Evolutionary conservation across 2,329 filamentous ascomycete genomes (phyloP).

Genomic region (Xylariaceae sp.): DNA sequence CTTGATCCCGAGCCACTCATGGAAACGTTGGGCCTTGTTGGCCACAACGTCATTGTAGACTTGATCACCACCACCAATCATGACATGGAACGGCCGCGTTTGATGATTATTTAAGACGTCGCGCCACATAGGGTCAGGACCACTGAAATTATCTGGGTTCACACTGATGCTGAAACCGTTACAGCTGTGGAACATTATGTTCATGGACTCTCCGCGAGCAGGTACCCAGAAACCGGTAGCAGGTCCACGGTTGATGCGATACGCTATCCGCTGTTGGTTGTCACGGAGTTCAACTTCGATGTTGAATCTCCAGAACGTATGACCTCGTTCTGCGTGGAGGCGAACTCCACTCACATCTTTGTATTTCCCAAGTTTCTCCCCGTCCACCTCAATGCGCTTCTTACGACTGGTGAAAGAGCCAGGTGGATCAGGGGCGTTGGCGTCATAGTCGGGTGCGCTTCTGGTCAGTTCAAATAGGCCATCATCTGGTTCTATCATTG

Average conservation of each 20-base stretch:
- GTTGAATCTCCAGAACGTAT: conserved; percentile 97
- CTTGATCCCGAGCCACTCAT: conserved; percentile 82
- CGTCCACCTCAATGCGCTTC: conserved; percentile 67
- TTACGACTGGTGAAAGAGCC: conserved; percentile 61
- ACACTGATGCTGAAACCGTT: conserved; percentile 90
- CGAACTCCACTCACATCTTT: conserved; percentile 83
- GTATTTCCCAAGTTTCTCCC: conserved; percentile 81
- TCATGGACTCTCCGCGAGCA: conserved; percentile 84
- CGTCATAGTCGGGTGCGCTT: conserved; percentile 57
- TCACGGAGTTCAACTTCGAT: conserved; percentile 86
- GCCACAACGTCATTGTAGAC: conserved; percentile 92
- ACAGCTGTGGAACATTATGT: conserved; percentile 98
- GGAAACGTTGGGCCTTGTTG: conserved; percentile 76
- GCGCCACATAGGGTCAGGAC: conserved; percentile 95
- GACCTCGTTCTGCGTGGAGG: conserved; percentile 82
- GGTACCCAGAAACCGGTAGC: conserved; percentile 95
- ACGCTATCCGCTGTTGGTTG: conserved; percentile 85
- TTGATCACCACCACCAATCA: conserved; percentile 97
- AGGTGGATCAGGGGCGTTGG: conserved; percentile 55
- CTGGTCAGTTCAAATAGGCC: conserved; percentile 79
- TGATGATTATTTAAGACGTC: conserved; percentile 94
- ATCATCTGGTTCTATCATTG: conserved; percentile 77
- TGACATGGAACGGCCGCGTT: conserved; percentile 92
- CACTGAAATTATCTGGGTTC: conserved; percentile 80
- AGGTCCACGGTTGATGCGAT: conserved; percentile 92